Evolutionary conservation across 2,329 filamentous ascomycete species (phyloP).

Genomic region (Talaromyces atroroseus): DNA sequence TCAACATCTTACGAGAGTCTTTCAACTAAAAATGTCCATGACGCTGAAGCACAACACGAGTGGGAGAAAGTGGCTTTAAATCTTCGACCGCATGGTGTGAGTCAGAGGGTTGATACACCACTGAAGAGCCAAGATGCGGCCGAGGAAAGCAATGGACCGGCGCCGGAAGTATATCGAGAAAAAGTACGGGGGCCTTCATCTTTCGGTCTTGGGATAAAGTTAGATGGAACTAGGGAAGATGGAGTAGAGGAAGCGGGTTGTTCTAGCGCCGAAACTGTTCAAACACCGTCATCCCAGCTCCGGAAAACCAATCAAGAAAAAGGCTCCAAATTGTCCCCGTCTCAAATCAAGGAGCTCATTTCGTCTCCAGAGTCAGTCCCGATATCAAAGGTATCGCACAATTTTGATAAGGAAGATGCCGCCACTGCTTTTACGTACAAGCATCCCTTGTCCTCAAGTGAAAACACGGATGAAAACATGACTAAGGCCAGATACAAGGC

Average conservation of each 20-base stretch:
- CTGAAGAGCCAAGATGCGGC: not conserved
- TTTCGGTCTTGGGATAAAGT: conserved; percentile 6
- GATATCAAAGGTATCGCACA: conserved; percentile 30
- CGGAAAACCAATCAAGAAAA: conserved; percentile 24
- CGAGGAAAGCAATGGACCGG: not conserved
- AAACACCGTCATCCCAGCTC: not conserved
- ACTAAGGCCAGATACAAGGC: conserved; percentile 16
- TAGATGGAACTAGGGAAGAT: conserved; percentile 1
- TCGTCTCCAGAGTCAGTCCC: conserved; percentile 46
- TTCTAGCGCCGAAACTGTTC: not conserved
- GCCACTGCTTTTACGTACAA: not conserved
- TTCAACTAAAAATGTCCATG: conserved; percentile 1
- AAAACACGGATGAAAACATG: conserved; percentile 23
- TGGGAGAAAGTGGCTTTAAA: conserved; percentile 8
- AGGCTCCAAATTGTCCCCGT: conserved; percentile 46
- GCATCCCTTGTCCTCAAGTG: conserved; percentile 24
- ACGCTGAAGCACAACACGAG: conserved; percentile 10
- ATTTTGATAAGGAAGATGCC: conserved; percentile 2
- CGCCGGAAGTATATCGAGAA: not conserved
- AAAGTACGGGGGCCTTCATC: not conserved
- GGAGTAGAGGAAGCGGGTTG: not conserved
- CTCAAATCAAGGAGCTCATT: conserved; percentile 47
- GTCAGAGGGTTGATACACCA: not conserved
- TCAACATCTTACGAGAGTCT: not conserved
- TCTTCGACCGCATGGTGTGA: not conserved